phyloP scores from a whole-genome alignment of 371 early-diverging fungal species.

The Entomophthora muscae region DNA sequence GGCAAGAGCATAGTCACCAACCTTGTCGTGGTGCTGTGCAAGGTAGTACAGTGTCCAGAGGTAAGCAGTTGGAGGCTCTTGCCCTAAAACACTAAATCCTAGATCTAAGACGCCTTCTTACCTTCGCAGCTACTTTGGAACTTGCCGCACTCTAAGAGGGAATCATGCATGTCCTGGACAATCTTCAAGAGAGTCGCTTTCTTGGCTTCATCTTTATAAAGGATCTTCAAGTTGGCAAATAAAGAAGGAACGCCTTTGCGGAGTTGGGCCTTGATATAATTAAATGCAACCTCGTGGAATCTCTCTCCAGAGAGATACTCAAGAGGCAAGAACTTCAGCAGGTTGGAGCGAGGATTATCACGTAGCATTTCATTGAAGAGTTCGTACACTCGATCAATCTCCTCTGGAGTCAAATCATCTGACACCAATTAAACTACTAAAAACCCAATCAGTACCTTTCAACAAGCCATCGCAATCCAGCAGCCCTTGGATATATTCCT shows the following conservation, averaged over 20 bases:
- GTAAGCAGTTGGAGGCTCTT: conserved; percentile 62
- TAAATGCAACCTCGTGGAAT: conserved; percentile 42
- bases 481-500: conserved; percentile 46
- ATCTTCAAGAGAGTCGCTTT: conserved; percentile 38
- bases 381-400: conserved; percentile 17
- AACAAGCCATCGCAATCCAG: conserved; percentile 26
- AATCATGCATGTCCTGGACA: conserved; percentile 33
- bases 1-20: conserved; percentile 43
- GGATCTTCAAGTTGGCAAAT: conserved; percentile 58
- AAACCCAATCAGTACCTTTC: conserved; percentile 9
- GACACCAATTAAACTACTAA: not conserved
- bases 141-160: conserved; percentile 26
- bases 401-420: conserved; percentile 16
- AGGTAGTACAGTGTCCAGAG: conserved; percentile 80
- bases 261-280: conserved; percentile 45
- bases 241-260: conserved; percentile 86
- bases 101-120: conserved; percentile 11
- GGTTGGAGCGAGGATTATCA: conserved; percentile 67
- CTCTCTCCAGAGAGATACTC: conserved; percentile 32
- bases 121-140: conserved; percentile 17
- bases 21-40: conserved; percentile 68
- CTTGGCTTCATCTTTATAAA: conserved; percentile 51
- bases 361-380: conserved; percentile 38
- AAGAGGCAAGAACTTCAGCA: conserved; percentile 54
- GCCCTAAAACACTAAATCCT: conserved; percentile 4